A percentile compares a stretch with the other conserved stretches of the same genome.
phyloP scores from a whole-genome alignment of 345 rosid genomes.

The Camelina hispida region DNA sequence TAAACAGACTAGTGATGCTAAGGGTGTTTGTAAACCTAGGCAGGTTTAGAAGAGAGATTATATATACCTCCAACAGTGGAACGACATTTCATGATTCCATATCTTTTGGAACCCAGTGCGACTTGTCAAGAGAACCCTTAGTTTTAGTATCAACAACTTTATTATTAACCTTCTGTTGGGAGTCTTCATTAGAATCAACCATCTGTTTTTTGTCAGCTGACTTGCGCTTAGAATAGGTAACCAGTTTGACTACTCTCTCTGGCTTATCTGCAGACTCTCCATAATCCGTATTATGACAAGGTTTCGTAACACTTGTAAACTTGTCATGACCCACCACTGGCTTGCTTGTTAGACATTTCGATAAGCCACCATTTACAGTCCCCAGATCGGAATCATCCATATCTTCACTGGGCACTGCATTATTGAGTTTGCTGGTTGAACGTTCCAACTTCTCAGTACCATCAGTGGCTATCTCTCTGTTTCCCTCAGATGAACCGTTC shows the following conservation, averaged over 20 bases:
- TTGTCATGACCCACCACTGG: constrained; percentile 25
- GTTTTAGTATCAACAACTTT: constrained; percentile 28
- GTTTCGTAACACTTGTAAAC: constrained; percentile 15
- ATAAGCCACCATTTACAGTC: constrained; percentile 23
- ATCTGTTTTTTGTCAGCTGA: constrained; percentile 38
- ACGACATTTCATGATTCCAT: constrained; percentile 20
- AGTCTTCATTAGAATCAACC: constrained; percentile 32
- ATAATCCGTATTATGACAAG: constrained; percentile 15
- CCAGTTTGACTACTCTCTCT: constrained; percentile 43
- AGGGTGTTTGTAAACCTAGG: neutral
- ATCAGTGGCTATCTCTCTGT: constrained; percentile 22
- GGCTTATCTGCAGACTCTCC: constrained; percentile 34
- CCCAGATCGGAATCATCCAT: constrained; percentile 19
- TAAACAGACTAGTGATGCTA: neutral
- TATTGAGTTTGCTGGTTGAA: constrained; percentile 17
- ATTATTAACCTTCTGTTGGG: constrained; percentile 25
- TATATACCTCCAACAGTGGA: constrained; percentile 18
- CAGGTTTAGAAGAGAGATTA: constrained; percentile 1
- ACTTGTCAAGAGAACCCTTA: constrained; percentile 30
- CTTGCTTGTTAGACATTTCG: constrained; percentile 24
- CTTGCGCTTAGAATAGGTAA: constrained; percentile 44
- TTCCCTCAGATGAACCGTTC: constrained; percentile 7
- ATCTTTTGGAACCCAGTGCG: constrained; percentile 13
- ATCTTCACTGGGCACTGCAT: constrained; percentile 26
- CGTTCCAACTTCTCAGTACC: constrained; percentile 19